These are phyloP conservation scores for Metarhizium humberi DNA, from an alignment of 2,329 filamentous ascomycete genomes.

Conservation along the genomic window DNA sequence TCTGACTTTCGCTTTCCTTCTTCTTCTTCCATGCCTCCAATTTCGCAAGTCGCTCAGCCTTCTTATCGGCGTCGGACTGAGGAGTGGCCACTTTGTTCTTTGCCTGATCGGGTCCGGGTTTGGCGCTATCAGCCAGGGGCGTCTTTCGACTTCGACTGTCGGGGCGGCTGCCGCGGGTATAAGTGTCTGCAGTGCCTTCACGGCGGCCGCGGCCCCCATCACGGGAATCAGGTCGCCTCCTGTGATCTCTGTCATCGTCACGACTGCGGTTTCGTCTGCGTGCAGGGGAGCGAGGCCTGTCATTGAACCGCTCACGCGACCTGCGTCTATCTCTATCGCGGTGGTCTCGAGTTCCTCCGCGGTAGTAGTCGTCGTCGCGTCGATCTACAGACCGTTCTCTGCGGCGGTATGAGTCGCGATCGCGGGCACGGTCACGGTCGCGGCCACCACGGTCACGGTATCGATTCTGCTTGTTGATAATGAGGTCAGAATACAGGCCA, in stretches of 20 bases:
- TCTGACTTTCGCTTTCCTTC: conserved; percentile 65
- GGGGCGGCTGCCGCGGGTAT: conserved; percentile 55
- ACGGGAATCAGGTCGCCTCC: conserved; percentile 66
- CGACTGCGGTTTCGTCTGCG: conserved; percentile 53
- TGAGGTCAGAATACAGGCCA: conserved; percentile 29
- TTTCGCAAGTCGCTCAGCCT: conserved; percentile 71
- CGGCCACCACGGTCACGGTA: conserved; percentile 43
- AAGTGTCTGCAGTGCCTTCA: conserved; percentile 64
- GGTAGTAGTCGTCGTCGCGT: conserved; percentile 56
- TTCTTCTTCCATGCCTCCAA: conserved; percentile 90
- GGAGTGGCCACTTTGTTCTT: conserved; percentile 36
- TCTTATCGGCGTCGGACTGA: conserved; percentile 61
- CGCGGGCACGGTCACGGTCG: conserved; percentile 35
- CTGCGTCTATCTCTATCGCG: conserved; percentile 50
- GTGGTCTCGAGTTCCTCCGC: conserved; percentile 49
- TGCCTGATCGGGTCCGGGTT: conserved; percentile 49
- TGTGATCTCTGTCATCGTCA: conserved; percentile 54
- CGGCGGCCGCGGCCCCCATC: conserved; percentile 54
- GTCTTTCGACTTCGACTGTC: conserved; percentile 49
- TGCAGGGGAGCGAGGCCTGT: conserved; percentile 49
- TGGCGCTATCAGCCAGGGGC: conserved; percentile 37
- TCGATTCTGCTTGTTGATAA: conserved; percentile 38
- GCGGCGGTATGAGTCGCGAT: conserved; percentile 51
- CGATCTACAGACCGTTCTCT: conserved; percentile 62
- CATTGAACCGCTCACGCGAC: conserved; percentile 50